These are phyloP conservation scores for Cafeteria roenbergensis DNA, from an alignment of 108 stramenopile genomes.

Conservation along the genomic window DNA sequence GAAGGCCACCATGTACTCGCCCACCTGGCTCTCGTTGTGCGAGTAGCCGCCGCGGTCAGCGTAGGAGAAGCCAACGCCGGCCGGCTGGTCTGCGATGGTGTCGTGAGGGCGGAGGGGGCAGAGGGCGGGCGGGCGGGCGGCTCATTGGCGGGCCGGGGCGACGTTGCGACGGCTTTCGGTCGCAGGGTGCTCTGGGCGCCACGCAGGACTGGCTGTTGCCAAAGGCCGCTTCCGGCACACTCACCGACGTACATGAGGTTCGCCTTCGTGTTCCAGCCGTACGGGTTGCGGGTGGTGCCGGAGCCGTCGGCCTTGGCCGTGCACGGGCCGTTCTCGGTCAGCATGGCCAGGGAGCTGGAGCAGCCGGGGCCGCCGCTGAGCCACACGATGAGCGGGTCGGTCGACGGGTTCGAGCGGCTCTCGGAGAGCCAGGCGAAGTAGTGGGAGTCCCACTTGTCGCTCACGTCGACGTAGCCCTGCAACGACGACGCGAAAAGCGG, in stretches of 20 bases:
- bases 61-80: slow-evolving; percentile 87
- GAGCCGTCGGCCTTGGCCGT: slow-evolving; percentile 65
- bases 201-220: too few relatives aligned
- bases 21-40: slow-evolving; percentile 69
- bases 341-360: slow-evolving; percentile 34
- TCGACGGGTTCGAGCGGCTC: slow-evolving; percentile 18
- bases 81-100: slow-evolving; percentile 96
- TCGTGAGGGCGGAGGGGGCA: too few relatives aligned
- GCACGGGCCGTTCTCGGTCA: slow-evolving; percentile 92
- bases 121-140: too few relatives aligned
- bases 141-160: too few relatives aligned
- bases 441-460: slow-evolving; percentile 13
- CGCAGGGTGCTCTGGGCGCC: too few relatives aligned
- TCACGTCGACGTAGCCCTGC: slow-evolving; percentile 17
- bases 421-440: slow-evolving; percentile 40
- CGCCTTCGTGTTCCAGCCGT: slow-evolving; percentile 79
- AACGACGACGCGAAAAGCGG: too few relatives aligned
- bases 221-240: too few relatives aligned
- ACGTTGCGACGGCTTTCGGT: too few relatives aligned
- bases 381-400: slow-evolving; percentile 37
- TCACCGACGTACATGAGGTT: slow-evolving; percentile 88
- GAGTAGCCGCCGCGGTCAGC: slow-evolving; percentile 47
- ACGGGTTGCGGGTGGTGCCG: slow-evolving; percentile 66
- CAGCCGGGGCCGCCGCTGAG: slow-evolving; percentile 52
- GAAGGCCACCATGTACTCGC: slow-evolving; percentile 83